Base-by-base conservation (phyloP, 2,329 filamentous ascomycete genomes). In the Aspergillus uvarum region DNA sequence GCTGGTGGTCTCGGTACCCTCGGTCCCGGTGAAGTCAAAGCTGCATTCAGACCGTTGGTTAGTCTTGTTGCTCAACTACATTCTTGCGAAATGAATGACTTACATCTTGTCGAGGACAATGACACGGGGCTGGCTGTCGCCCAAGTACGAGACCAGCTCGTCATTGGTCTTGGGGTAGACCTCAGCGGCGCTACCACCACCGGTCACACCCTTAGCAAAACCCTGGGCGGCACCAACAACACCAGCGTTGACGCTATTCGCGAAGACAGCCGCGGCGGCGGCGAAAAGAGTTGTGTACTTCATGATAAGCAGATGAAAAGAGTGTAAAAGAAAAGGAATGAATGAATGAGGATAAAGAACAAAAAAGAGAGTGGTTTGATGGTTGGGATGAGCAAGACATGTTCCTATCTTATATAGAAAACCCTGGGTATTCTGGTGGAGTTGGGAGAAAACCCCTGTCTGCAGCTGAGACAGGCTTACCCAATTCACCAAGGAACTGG, bases 131-230 rank as follows among this genome's bases (percentile, higher is more conserved):
- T 76, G 70, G 57, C 73, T 74, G 71, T 87, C 84, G 8, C 78
- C 77, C 5, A 89, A 81, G 75, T 87, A 88, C 44, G 77, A 80
- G 71, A 83, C 81, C 51, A 88, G 81, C 80, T 89, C 79, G 24
- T 75, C 79, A 47, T 73, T 85, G 52, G 78, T 82, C 19, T 71
- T 76, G 12, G 85, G 85, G 65, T 84, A 83, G 19, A 83, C 83
- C 29, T 83, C 72, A 8, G 78, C 74, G 22, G 83, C 85, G 60
- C 66, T 78, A 56, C 85, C 85, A 68, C 86, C 86, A 42, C 86
- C 86, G 19, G 86, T 88, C 29, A 85, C 82, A 52, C 84, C 83
- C 60, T 76, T 72, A 16, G 80, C 81, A 60, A 83, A 83, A 59
- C 81, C 81, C 63, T 80, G 76, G n/a, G 80, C 74, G 38, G 77